Conservation (phyloP, 257 asterid genomes). For the Gentiana straminea region DNA sequence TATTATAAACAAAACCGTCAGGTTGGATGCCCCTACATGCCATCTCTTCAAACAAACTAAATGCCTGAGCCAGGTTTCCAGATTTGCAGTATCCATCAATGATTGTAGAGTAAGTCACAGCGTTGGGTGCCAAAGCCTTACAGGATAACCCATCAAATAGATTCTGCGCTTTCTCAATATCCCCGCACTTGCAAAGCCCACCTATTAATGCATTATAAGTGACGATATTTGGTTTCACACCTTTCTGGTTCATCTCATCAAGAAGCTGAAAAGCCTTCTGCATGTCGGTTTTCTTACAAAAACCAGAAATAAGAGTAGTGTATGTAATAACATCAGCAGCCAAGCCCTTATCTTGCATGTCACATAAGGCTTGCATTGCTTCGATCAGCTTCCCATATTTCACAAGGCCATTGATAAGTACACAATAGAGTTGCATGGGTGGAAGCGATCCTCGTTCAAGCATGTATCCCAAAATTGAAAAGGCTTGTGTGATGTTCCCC, state of each 20-base stretch:
- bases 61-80: slow-evolving; percentile 47
- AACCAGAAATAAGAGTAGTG: slow-evolving; percentile 73
- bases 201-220: slow-evolving; percentile 71
- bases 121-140: slow-evolving; percentile 48
- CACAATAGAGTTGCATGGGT: slow-evolving; percentile 50
- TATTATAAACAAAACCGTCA: slow-evolving; percentile 54
- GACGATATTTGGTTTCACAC: slow-evolving; percentile 58
- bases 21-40: slow-evolving; percentile 40
- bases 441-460: slow-evolving; percentile 44
- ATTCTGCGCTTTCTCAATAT: slow-evolving; percentile 46
- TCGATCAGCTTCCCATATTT: slow-evolving; percentile 57
- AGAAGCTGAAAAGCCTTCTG: slow-evolving; percentile 51
- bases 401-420: slow-evolving; percentile 57
- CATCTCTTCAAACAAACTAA: slow-evolving; percentile 58
- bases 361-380: slow-evolving; percentile 54
- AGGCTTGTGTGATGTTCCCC: slow-evolving; percentile 47
- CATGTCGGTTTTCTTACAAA: slow-evolving; percentile 59
- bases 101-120: slow-evolving; percentile 66
- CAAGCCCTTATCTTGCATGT: slow-evolving; percentile 43
- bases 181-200: slow-evolving; percentile 64
- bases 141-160: slow-evolving; percentile 47
- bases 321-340: slow-evolving; percentile 63
- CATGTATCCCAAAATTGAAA: slow-evolving; percentile 41
- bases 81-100: slow-evolving; percentile 76
- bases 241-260: slow-evolving; percentile 57